These are phyloP conservation scores for Asterella californica DNA, from an alignment of 225 moss, liverwort and hornwort species.

Conservation along the genomic window DNA sequence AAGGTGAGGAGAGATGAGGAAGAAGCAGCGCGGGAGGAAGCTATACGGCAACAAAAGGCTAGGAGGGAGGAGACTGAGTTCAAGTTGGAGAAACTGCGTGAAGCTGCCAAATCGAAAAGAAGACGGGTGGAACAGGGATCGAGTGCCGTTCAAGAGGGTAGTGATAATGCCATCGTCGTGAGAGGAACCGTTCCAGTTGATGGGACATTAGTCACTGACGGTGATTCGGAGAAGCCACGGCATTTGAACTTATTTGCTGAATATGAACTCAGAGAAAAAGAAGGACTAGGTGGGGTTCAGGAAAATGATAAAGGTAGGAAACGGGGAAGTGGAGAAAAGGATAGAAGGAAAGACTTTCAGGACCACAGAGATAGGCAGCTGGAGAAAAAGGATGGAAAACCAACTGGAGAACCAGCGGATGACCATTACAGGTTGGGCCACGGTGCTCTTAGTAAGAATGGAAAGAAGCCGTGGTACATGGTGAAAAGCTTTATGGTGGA, in stretches of 20 bases:
- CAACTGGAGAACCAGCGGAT: constrained; percentile 67
- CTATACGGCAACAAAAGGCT: constrained; percentile 57
- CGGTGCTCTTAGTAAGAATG: constrained; percentile 66
- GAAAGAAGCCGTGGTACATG: constrained; percentile 75
- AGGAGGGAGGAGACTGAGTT: constrained; percentile 78
- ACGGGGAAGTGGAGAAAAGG: constrained; percentile 43
- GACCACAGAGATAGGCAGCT: constrained; percentile 58
- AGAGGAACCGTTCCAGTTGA: constrained; percentile 30
- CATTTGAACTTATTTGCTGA: constrained; percentile 70
- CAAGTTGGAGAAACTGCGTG: constrained; percentile 75
- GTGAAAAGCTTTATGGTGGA: constrained; percentile 72
- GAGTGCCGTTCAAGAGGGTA: constrained; percentile 15
- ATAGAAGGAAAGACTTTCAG: constrained; percentile 39
- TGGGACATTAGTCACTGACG: constrained; percentile 15
- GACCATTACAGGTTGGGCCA: constrained; percentile 75
- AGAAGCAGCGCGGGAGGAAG: constrained; percentile 77
- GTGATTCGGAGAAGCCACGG: constrained; percentile 46
- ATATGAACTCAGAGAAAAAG: constrained; percentile 44
- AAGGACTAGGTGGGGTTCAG: constrained; percentile 34
- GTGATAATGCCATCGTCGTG: constrained; percentile 19
- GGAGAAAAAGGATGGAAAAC: constrained; percentile 67
- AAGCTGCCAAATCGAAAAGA: constrained; percentile 55
- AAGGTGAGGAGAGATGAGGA: constrained; percentile 88
- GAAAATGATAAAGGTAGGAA: constrained; percentile 43
- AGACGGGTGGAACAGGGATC: constrained; percentile 27